Percentiles rank a stretch among this genome's conserved stretches.
phyloP scores from a whole-genome alignment of 1,139 yeast species.

The Pichia sp. region DNA sequence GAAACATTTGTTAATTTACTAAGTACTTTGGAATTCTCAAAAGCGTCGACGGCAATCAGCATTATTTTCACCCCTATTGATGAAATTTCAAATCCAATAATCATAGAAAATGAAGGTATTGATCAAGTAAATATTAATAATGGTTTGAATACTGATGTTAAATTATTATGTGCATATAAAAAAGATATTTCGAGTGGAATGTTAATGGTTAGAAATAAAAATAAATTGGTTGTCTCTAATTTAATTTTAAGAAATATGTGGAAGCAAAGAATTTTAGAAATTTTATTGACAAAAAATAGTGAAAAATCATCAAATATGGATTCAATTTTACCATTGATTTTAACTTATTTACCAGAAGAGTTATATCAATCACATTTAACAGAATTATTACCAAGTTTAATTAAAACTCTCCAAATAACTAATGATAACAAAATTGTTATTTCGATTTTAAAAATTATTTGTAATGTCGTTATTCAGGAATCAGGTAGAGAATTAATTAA shows the following conservation, averaged over 20 bases:
- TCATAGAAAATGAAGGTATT: neutral
- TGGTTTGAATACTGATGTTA: slow-evolving; percentile 2
- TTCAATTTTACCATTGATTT: slow-evolving; percentile 11
- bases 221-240: slow-evolving; percentile 22
- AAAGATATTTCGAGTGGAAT: slow-evolving; percentile 3
- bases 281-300: slow-evolving; percentile 2
- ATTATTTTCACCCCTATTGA: slow-evolving; percentile 13
- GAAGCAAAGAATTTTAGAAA: slow-evolving; percentile 16
- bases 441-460: slow-evolving; percentile 12
- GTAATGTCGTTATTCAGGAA: slow-evolving; percentile 9
- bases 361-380: slow-evolving; percentile 10
- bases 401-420: slow-evolving; percentile 6
- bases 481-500: slow-evolving; percentile 5
- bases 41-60: slow-evolving; percentile 7
- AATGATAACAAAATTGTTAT: slow-evolving; percentile 8
- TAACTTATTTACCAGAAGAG: slow-evolving; percentile 15
- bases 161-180: slow-evolving; percentile 7
- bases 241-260: slow-evolving; percentile 16
- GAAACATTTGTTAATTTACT: slow-evolving; percentile 4
- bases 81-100: slow-evolving; percentile 12
- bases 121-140: neutral
- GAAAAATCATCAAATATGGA: neutral
- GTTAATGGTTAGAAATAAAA: slow-evolving; percentile 17
- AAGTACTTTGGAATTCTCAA: slow-evolving; percentile 1
- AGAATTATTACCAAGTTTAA: slow-evolving; percentile 9